Evolutionary conservation across 2,329 filamentous ascomycete species (phyloP).

Genomic region (Didymosphaeria variabile): DNA sequence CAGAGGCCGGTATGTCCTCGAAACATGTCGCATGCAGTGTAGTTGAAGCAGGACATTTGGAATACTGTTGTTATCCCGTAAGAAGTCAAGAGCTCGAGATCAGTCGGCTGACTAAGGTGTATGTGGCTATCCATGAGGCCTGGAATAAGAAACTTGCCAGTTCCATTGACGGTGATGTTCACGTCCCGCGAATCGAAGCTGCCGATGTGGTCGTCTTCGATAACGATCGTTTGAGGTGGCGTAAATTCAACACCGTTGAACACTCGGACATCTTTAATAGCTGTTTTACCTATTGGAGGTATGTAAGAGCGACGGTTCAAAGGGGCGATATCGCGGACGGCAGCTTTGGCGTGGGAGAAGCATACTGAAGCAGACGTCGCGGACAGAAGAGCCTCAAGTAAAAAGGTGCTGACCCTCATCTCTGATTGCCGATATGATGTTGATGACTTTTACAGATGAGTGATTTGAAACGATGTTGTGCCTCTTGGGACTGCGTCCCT

Average conservation of each 20-base stretch:
- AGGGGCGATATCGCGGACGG: background rate
- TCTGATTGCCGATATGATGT: background rate
- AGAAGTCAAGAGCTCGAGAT: conserved; percentile 23
- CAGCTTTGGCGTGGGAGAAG: background rate
- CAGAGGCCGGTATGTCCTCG: conserved; percentile 12
- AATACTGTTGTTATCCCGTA: conserved; percentile 33
- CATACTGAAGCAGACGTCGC: background rate
- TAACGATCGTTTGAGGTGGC: conserved; percentile 20
- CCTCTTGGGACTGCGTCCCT: background rate
- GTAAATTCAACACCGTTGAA: conserved; percentile 22
- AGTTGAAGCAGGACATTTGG: conserved; percentile 16
- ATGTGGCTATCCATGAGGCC: conserved; percentile 36
- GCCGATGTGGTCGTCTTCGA: conserved; percentile 17
- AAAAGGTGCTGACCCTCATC: background rate
- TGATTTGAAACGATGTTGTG: too few species aligned
- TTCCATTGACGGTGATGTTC: conserved; percentile 21
- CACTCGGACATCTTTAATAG: conserved; percentile 20
- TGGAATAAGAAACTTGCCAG: conserved; percentile 27
- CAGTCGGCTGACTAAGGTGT: conserved; percentile 18
- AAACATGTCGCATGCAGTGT: conserved; percentile 7
- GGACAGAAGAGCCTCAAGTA: background rate
- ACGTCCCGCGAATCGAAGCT: background rate
- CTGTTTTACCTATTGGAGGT: conserved; percentile 3
- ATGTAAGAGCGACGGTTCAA: background rate
- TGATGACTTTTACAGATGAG: background rate